Evolutionary conservation across 768 basidiomycete genomes (phyloP), one percentile per base, ranked within the genome.

Genomic region (Boletus fagicola): DNA sequence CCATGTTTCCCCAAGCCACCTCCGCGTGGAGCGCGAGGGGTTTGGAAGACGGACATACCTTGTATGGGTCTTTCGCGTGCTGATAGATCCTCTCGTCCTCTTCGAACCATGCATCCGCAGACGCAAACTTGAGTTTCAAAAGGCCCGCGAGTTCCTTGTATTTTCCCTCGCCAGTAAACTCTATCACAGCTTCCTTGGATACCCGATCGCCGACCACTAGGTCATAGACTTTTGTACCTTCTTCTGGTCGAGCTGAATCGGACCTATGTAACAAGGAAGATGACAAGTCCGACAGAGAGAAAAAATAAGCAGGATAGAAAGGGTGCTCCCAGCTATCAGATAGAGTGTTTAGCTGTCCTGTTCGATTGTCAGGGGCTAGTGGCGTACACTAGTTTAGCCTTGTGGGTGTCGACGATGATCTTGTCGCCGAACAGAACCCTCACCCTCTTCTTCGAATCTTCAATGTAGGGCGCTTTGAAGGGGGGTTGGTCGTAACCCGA

Each of bases 1-100:
- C 6, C 16, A 11, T 31, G 12, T 20, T 26, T 13, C 24, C 26
- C 10, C 30, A 16, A 26, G 5, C 3, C 16, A 9, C 33, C 33
- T 35, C 15, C 35, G 6, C 35, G 15, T 15, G 2, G 15, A 16
- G 15, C 35, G 6, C 35, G 35, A 36, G 39, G 31, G 13, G 5
- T 35, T 15, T 22, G 16, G 3, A 18, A n/a, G n/a, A 22, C 2
- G 28, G 35, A n/a, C 56, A 45, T 4, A 85, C 86, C 77, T 88
- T 87, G 71, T 85, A 88, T 1, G 85, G 85, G 65, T 88, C 85
- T 62, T 83, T 86, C 9, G 84, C 82, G 57, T 88, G 86, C 2
- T 77, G 73, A 55, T 76, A 82, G 33, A 87, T 77, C 54, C 81
- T 68, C 48, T 88, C 84, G 49, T 86, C 85, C 64, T 87, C 85